These are phyloP conservation scores for Mucor mucedo DNA, from an alignment of 371 early-diverging fungal genomes.

Conservation along the genomic window DNA sequence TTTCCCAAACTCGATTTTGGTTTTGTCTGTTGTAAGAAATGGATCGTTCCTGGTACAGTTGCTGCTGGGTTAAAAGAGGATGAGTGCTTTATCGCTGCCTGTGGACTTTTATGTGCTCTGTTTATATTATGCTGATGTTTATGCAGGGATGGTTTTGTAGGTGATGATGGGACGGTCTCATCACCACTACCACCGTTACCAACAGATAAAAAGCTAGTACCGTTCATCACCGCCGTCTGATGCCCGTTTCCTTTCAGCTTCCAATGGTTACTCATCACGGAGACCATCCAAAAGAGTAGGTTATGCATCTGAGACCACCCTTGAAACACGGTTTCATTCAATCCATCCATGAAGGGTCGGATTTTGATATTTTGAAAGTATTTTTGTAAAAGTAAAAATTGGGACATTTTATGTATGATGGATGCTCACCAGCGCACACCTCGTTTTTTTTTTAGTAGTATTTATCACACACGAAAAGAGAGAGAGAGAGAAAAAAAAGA, in stretches of 20 bases:
- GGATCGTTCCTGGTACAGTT: no score
- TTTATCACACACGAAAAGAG: no score
- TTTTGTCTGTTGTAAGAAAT: not conserved
- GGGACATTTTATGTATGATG: constrained; percentile 6
- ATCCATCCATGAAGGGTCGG: constrained; percentile 1
- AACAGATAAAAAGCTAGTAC: not conserved
- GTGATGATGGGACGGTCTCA: not conserved
- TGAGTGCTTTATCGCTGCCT: not conserved
- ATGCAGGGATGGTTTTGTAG: not conserved
- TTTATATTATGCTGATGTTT: not conserved
- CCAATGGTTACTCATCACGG: constrained; percentile 15
- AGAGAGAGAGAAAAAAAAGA: no score
- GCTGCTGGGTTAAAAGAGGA: no score
- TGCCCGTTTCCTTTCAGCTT: constrained; percentile 3
- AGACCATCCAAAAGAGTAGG: constrained; percentile 37
- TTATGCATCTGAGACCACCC: constrained; percentile 37
- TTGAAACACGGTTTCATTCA: constrained; percentile 22
- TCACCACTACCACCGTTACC: not conserved
- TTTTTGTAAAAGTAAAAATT: not conserved
- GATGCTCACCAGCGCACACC: constrained; percentile 16
- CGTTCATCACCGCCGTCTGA: not conserved
- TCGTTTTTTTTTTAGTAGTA: not conserved
- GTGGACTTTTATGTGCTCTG: not conserved
- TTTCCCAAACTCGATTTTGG: not conserved
- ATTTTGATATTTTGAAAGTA: not conserved